Evolutionary conservation across 2,329 filamentous ascomycete species (phyloP).

Genomic region (Phialophora tarda): DNA sequence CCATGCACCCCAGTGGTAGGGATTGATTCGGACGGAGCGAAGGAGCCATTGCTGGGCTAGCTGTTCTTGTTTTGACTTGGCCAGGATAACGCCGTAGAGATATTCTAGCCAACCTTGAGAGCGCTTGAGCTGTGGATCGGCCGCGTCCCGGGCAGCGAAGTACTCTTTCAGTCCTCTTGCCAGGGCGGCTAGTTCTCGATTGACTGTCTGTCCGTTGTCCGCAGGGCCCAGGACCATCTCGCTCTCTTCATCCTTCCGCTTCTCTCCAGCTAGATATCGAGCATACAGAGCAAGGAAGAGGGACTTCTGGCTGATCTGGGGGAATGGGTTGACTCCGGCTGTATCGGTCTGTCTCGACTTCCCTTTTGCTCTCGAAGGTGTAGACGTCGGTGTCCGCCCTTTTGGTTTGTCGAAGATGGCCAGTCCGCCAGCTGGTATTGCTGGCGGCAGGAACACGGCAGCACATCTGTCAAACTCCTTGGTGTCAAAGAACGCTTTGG

Average conservation of each 20-base stretch:
- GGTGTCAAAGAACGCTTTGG: conserved; percentile 94
- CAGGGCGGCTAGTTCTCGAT: conserved; percentile 81
- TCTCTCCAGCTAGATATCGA: conserved; percentile 91
- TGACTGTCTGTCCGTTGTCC: conserved; percentile 81
- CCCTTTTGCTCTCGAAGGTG: conserved; percentile 64
- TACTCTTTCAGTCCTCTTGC: conserved; percentile 78
- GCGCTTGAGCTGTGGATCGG: conserved; percentile 36
- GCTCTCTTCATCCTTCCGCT: conserved; percentile 92
- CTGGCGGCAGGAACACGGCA: conserved; percentile 82
- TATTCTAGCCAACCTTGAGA: conserved; percentile 87
- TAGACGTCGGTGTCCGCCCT: conserved; percentile 46
- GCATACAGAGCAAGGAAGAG: conserved; percentile 91
- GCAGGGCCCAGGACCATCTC: conserved; percentile 97
- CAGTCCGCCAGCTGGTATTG: conserved; percentile 72
- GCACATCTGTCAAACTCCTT: conserved; percentile 94
- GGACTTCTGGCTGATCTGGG: conserved; percentile 80
- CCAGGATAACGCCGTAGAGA: conserved; percentile 82
- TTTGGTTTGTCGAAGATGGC: conserved; percentile 52
- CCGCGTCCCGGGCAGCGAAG: conserved; percentile 67
- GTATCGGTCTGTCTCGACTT: conserved; percentile 56
- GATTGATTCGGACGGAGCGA: conserved; percentile 83
- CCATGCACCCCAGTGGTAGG: conserved; percentile 98
- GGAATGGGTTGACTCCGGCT: conserved; percentile 49
- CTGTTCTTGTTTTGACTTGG: conserved; percentile 87
- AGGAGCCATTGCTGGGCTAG: conserved; percentile 86